A percentile compares a stretch with the other conserved stretches of the same genome.
These are phyloP conservation scores for Mikania micrantha DNA, from an alignment of 129 eudicot species.

Conservation along the genomic window DNA sequence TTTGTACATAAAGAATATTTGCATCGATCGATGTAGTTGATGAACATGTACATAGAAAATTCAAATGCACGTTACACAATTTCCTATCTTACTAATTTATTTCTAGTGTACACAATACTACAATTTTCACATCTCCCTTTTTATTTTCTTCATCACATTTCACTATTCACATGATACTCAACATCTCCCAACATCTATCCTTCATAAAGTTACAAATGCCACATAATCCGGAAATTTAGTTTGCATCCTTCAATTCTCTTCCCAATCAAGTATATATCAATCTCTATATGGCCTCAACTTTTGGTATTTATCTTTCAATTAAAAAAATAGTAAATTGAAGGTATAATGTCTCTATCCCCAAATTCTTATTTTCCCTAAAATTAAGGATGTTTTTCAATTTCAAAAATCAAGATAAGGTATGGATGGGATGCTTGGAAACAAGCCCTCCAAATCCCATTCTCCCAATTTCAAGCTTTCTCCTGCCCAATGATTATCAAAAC, in stretches of 20 bases:
- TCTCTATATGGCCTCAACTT: not conserved
- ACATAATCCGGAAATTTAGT: not conserved
- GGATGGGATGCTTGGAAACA: constrained; percentile 72
- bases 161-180: constrained; percentile 19
- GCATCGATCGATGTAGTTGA: constrained; percentile 9
- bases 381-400: constrained; percentile 19
- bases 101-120: constrained; percentile 19
- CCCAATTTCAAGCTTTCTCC: constrained; percentile 69
- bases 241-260: not conserved
- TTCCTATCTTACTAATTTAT: constrained; percentile 14
- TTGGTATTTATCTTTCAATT: not conserved
- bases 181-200: not conserved
- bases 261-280: constrained; percentile 16
- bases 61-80: constrained; percentile 12
- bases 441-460: constrained; percentile 82
- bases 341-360: constrained; percentile 20
- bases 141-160: constrained; percentile 8
- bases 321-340: not conserved
- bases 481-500: constrained; percentile 51
- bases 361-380: constrained; percentile 20
- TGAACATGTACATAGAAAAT: constrained; percentile 16
- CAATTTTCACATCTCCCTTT: constrained; percentile 5
- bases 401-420: constrained; percentile 70
- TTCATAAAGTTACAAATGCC: not conserved
- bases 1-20: constrained; percentile 25